Base-by-base conservation (phyloP, 2,329 filamentous ascomycete species). In the Sarocladium strictum region DNA sequence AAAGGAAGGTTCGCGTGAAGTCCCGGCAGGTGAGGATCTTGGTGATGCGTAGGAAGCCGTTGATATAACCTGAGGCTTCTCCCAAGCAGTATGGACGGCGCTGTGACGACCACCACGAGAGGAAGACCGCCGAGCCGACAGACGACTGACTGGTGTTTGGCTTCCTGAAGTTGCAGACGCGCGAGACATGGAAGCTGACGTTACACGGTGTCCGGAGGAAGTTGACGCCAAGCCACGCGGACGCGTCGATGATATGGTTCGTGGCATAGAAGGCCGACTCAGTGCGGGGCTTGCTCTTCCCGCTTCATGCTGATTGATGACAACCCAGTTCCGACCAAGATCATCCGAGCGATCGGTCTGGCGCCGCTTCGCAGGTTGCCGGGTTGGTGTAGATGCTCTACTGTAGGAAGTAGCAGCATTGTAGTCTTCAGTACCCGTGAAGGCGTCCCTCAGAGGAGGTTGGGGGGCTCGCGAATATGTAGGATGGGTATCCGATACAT, bases 321-420 rank as follows among this genome's bases (percentile, higher is more conserved):
- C 76, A 26, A 91, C 85, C 87, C 87, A 91, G 69, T 84, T 88
- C 54, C 77, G 79, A 27, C 80, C 75, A 5, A 88, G 72, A 41
- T 86, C 81, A 58, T 83, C 78, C 17, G 74, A 71, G 1, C 72
- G 65, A 53, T 73, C 69, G n/a, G 79, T 74, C 57, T 83, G 80
- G 41, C 80, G 72, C 40, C 80, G 72, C 63, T 83, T 84, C 1
- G 75, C 69, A 1, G 77, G 72, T 3, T 75, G 76, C 24, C 66
- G 62, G 2, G 73, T 70, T 2, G 76, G 72, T 9, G 76, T 77
- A 1, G 73, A 68, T n/a, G 65, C 60, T 29, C 68, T 60, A 58
- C 65, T 67, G 17, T 62, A 19, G 64, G 47, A 51, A 3, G 24
- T 24, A 12, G 27, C 3, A 3, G 68, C 19, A 21, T 40, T 29